phyloP scores from a whole-genome alignment of 148 eudicot species.

The Nyssa sinensis region DNA sequence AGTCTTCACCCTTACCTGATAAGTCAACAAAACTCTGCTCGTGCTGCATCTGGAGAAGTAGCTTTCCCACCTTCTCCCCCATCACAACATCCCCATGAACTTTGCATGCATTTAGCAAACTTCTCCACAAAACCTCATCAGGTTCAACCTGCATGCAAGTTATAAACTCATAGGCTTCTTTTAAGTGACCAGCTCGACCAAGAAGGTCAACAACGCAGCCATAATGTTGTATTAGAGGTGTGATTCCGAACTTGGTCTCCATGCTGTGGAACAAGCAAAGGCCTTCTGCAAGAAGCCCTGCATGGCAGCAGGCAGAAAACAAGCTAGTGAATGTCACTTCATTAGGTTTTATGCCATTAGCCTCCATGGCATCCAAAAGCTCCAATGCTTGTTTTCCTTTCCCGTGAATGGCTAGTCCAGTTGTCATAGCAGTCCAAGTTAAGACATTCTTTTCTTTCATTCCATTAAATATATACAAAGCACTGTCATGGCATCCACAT shows the following conservation, averaged over 20 bases:
- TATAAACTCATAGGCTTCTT: slow-evolving; percentile 48
- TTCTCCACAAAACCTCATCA: slow-evolving; percentile 52
- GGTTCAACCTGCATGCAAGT: slow-evolving; percentile 28
- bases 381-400: slow-evolving; percentile 52
- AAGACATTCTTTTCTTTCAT: slow-evolving; percentile 47
- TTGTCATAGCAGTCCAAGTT: slow-evolving; percentile 65
- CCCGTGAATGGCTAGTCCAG: slow-evolving; percentile 58
- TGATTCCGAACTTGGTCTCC: slow-evolving; percentile 36
- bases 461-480: slow-evolving; percentile 32
- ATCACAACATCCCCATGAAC: slow-evolving; percentile 48
- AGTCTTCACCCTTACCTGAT: slow-evolving; percentile 44
- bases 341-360: slow-evolving; percentile 43
- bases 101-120: slow-evolving; percentile 56
- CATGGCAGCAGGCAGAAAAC: slow-evolving; percentile 59
- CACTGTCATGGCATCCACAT: slow-evolving; percentile 50
- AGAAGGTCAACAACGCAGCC: slow-evolving; percentile 62
- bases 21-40: neutral
- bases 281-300: slow-evolving; percentile 57
- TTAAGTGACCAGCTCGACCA: slow-evolving; percentile 54
- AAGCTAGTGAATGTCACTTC: slow-evolving; percentile 59
- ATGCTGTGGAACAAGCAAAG: slow-evolving; percentile 47
- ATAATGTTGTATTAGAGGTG: slow-evolving; percentile 44
- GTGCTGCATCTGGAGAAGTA: slow-evolving; percentile 37
- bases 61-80: slow-evolving; percentile 59
- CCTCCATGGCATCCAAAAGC: slow-evolving; percentile 41